Percentiles rank a stretch among this genome's conserved stretches.
Conservation (phyloP, 495 filamentous ascomycete species). For the Astrocystis sublimbata region DNA sequence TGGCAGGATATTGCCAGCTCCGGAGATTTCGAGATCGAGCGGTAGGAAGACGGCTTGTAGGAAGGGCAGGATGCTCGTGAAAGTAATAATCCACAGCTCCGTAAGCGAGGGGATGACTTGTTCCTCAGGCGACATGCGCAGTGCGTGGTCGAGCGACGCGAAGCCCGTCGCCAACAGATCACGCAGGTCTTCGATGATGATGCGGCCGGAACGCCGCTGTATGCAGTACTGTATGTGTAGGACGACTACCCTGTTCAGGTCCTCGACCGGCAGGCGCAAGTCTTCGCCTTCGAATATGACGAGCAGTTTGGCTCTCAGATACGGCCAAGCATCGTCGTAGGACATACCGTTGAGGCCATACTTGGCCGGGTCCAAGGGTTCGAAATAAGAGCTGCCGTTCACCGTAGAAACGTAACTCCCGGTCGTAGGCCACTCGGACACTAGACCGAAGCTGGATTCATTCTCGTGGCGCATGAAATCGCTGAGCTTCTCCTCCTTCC, state of each 20-base stretch:
- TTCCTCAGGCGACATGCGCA: constrained; percentile 77
- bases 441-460: constrained; percentile 33
- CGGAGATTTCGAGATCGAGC: constrained; percentile 90
- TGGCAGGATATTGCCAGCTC: constrained; percentile 74
- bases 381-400: constrained; percentile 43
- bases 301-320: constrained; percentile 85
- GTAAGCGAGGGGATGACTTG: constrained; percentile 81
- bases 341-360: constrained; percentile 80
- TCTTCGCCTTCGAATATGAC: constrained; percentile 93
- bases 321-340: constrained; percentile 92
- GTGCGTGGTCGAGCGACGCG: constrained; percentile 75
- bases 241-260: constrained; percentile 84
- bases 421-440: constrained; percentile 55
- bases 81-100: constrained; percentile 90
- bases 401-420: constrained; percentile 49
- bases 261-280: constrained; percentile 84
- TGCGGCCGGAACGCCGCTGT: constrained; percentile 62
- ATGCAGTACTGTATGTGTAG: constrained; percentile 79
- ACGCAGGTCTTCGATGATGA: constrained; percentile 75
- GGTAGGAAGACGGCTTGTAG: constrained; percentile 96
- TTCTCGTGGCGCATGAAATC: constrained; percentile 35
- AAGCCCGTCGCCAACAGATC: constrained; percentile 84
- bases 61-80: constrained; percentile 86
- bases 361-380: constrained; percentile 50
- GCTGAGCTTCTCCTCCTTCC: constrained; percentile 75